A percentile compares a stretch with the other conserved stretches of the same genome.
phyloP scores from a whole-genome alignment of 805 yeast genomes.

The Wickerhamomyces chaumierensis region DNA sequence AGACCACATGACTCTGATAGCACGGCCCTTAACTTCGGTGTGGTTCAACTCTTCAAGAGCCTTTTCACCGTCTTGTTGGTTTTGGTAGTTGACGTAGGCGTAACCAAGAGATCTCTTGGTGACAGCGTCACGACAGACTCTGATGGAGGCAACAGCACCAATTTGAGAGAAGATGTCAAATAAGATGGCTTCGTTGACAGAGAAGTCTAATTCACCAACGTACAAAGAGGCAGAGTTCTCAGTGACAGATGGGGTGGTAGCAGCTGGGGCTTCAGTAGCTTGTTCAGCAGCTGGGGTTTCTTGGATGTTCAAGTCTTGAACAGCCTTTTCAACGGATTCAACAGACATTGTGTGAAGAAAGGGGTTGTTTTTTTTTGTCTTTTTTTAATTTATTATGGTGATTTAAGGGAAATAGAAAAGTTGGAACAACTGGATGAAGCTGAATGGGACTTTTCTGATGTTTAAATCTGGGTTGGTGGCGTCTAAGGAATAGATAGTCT shows the following conservation, averaged over 20 bases:
- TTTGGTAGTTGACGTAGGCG: conserved; percentile 95
- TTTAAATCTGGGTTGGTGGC: background rate
- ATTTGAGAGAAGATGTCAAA: conserved; percentile 90
- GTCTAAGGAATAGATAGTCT: background rate
- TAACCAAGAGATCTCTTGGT: conserved; percentile 95
- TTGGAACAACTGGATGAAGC: background rate
- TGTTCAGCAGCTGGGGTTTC: conserved; percentile 11
- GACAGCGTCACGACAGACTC: conserved; percentile 98
- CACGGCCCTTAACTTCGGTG: conserved; percentile 84
- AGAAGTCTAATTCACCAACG: conserved; percentile 92
- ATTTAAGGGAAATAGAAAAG: background rate
- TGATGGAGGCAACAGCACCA: conserved; percentile 92
- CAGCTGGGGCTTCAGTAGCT: conserved; percentile 14
- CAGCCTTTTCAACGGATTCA: conserved; percentile 30
- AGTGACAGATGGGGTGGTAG: conserved; percentile 23
- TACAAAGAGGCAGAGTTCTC: conserved; percentile 77
- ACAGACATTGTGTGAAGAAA: conserved; percentile 22
- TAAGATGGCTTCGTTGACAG: conserved; percentile 87
- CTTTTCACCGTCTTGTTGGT: conserved; percentile 78
- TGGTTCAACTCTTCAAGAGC: conserved; percentile 96
- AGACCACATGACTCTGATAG: conserved; percentile 99
- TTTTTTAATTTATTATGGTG: background rate
- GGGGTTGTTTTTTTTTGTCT: conserved; percentile 2
- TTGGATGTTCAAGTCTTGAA: conserved; percentile 33
- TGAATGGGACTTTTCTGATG: background rate